These are phyloP conservation scores for Heritiera littoralis DNA, from an alignment of 345 rosid genomes.

Conservation along the genomic window DNA sequence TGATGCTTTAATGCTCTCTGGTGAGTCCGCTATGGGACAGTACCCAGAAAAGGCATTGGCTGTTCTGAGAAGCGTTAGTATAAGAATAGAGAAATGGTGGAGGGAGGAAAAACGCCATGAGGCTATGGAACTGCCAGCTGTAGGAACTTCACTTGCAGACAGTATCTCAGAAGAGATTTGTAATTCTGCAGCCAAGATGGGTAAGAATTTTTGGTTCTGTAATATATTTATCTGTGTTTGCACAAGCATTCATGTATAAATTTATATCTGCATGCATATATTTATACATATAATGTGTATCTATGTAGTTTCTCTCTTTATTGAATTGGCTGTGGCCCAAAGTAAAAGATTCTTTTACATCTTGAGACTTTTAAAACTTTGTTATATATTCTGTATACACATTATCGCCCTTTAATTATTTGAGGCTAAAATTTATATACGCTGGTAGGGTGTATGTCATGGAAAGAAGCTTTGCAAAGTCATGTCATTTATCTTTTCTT, in stretches of 20 bases:
- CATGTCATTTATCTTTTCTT: background rate
- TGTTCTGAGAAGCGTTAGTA: conserved; percentile 88
- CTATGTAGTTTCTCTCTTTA: background rate
- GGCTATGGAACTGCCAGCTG: conserved; percentile 65
- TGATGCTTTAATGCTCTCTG: conserved; percentile 98
- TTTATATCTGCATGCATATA: background rate
- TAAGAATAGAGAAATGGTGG: conserved; percentile 98
- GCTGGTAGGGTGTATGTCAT: background rate
- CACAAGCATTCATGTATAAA: background rate
- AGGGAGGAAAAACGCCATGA: conserved; percentile 92
- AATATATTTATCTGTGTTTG: background rate
- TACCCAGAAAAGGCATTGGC: conserved; percentile 94
- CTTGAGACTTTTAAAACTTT: background rate
- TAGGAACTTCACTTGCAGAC: conserved; percentile 74
- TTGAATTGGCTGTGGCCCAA: background rate
- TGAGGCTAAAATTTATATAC: background rate
- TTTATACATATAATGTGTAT: background rate
- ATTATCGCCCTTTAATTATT: background rate
- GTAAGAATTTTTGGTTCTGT: conserved; percentile 42
- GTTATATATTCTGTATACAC: background rate
- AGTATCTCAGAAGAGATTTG: conserved; percentile 94
- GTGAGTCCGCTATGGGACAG: conserved; percentile 99
- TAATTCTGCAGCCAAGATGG: conserved; percentile 98
- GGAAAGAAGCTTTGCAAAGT: background rate
- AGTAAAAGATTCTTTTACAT: background rate